Conservation (phyloP, 495 filamentous ascomycete genomes). For the Penicillium silybi region DNA sequence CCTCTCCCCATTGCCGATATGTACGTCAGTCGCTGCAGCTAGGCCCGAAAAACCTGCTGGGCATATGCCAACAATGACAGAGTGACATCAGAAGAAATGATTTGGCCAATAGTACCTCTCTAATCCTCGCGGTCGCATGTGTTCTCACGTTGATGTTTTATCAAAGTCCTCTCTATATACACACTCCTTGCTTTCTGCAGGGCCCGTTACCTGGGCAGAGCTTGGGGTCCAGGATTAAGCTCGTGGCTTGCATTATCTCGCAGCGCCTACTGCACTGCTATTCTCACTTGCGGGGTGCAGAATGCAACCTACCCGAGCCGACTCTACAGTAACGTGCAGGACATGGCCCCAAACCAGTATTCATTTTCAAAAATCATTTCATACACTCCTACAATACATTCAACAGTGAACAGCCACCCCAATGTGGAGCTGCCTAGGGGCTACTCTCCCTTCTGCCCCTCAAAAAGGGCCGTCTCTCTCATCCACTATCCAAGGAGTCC, state of each 20-base stretch:
- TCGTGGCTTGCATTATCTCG: conserved; percentile 12
- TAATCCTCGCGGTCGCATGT: not conserved
- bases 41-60: not conserved
- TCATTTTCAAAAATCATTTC: not conserved
- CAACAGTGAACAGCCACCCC: not conserved
- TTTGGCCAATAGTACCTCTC: not conserved
- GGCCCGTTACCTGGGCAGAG: not conserved
- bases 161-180: not conserved
- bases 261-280: conserved; percentile 5
- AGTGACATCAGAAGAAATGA: not conserved
- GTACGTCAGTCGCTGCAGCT: not conserved
- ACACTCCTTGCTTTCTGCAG: conserved; percentile 7
- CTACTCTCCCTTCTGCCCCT: not conserved
- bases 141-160: not conserved
- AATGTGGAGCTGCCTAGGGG: not conserved
- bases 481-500: not conserved
- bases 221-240: not conserved
- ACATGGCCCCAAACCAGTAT: not conserved
- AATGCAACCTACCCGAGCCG: not conserved
- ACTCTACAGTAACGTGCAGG: not conserved
- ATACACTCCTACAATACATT: not conserved
- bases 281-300: conserved; percentile 14
- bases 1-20: not conserved
- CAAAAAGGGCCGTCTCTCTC: not conserved
- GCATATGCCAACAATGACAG: not conserved